Percentiles rank a stretch among this genome's conserved stretches.
Evolutionary conservation across 1,284 basidiomycete species (phyloP).

Genomic region (Termitomyces sp.): DNA sequence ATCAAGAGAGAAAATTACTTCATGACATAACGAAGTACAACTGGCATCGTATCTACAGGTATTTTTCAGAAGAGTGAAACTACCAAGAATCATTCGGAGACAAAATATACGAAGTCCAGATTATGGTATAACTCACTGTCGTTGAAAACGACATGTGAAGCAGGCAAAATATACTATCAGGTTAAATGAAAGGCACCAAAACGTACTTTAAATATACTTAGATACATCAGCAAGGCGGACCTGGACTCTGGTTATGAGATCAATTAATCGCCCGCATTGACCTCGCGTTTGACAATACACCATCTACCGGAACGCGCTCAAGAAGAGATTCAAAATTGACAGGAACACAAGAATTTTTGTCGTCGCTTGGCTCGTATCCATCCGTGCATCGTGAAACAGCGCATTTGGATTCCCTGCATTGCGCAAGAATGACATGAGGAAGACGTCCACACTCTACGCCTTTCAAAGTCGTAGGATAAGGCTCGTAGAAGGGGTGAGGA

Average conservation of each 20-base stretch:
- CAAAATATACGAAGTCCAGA: not conserved
- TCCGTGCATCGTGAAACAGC: not conserved
- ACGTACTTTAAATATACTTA: not conserved
- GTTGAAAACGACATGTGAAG: not conserved
- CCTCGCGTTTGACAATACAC: not conserved
- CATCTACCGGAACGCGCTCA: not conserved
- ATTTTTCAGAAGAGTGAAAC: not conserved
- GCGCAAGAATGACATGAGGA: constrained; percentile 16
- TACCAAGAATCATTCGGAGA: not conserved
- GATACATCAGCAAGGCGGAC: not conserved
- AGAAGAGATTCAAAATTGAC: not conserved
- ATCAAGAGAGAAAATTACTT: not conserved
- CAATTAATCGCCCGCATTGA: not conserved
- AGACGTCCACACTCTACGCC: constrained; percentile 25
- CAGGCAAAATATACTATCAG: not conserved
- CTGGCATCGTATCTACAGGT: not conserved
- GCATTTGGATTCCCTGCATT: constrained; percentile 17
- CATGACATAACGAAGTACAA: not conserved
- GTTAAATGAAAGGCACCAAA: not conserved
- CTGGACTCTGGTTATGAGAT: not conserved
- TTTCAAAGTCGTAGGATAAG: constrained; percentile 5
- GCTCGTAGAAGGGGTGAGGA: constrained; percentile 25
- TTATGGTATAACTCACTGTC: not conserved
- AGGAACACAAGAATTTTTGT: not conserved
- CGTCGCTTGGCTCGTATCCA: not conserved